Conservation (phyloP, 495 filamentous ascomycete species). For the Xylaria castorea region DNA sequence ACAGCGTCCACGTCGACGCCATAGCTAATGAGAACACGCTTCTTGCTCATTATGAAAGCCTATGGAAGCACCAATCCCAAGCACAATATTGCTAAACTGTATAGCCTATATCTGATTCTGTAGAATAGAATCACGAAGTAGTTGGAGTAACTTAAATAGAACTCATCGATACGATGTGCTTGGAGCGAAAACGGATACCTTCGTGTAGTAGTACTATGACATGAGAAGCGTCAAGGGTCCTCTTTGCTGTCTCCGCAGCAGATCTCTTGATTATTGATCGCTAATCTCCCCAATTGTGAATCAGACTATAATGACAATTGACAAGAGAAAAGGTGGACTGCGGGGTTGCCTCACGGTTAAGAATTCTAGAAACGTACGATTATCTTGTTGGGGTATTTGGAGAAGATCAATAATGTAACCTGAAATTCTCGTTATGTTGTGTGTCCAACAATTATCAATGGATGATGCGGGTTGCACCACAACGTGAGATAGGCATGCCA, state of each 20-base stretch:
- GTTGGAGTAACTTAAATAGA: background rate
- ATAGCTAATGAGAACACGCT: conserved; percentile 52
- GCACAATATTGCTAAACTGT: background rate
- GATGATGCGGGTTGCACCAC: background rate
- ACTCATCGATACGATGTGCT: background rate
- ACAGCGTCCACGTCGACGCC: conserved; percentile 52
- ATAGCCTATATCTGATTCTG: background rate
- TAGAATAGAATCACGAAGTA: background rate
- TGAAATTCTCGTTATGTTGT: background rate
- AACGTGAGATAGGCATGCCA: background rate
- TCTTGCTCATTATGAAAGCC: conserved; percentile 59
- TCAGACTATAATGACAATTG: background rate
- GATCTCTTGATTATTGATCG: background rate
- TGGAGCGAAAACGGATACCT: background rate
- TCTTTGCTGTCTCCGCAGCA: background rate
- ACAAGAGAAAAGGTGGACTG: background rate
- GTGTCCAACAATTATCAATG: background rate
- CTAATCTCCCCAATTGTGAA: background rate
- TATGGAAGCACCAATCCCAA: background rate
- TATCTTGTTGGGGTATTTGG: background rate
- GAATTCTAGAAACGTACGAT: background rate
- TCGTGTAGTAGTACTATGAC: background rate
- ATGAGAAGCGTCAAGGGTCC: background rate
- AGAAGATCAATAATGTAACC: background rate
- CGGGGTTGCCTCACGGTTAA: background rate